Evolutionary conservation across 192 early-diverging fungal genomes (phyloP), one percentile per base, ranked within the genome.

Genomic region (Umbelopsis sp.): DNA sequence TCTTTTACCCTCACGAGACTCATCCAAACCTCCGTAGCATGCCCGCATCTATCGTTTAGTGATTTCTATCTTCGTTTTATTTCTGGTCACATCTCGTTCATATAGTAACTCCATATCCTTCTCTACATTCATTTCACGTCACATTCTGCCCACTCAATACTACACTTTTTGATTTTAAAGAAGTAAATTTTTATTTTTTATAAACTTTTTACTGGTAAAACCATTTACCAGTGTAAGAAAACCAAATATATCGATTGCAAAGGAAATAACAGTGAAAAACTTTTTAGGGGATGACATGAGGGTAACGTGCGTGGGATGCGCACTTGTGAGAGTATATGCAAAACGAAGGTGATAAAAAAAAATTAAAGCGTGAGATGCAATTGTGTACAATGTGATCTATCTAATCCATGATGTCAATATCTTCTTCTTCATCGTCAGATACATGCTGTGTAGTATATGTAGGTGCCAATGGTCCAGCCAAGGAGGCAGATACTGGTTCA

Each of bases 321-420:
- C 26, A 62, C 12, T 11, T 34, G 56, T 34, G 56, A 17, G 56
- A 32, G 26, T 62, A 62, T 62, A 34, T 62, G 56, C 56, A 34
- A 62, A 62, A 62, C 17, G 17, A 62, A 34, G 26, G 56, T 29
- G 29, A 34, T 62, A 11, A 41, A 41, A 41, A 41, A 41, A 11
- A 41, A 41, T 11, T 6, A 38, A 20, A 62, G 31, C n/a, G 31
- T 32, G 31, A 17, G 17, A 32, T 32, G 31, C 29, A 36, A 10
- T 56, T 62, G 56, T 62, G 31, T 62, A 62, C 56, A 62, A 62
- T 62, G 56, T 62, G 56, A 62, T 62, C 26, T 62, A 62, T 69
- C 50, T 70, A 77, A 32, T 56, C 66, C 71, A 80, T 75, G 38
- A 80, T 80, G 66, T 80, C 79, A 75, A 80, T 80, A 32, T 80